phyloP scores from a whole-genome alignment of 371 early-diverging fungal species.

The Thermomucor indicae-seudaticae region DNA sequence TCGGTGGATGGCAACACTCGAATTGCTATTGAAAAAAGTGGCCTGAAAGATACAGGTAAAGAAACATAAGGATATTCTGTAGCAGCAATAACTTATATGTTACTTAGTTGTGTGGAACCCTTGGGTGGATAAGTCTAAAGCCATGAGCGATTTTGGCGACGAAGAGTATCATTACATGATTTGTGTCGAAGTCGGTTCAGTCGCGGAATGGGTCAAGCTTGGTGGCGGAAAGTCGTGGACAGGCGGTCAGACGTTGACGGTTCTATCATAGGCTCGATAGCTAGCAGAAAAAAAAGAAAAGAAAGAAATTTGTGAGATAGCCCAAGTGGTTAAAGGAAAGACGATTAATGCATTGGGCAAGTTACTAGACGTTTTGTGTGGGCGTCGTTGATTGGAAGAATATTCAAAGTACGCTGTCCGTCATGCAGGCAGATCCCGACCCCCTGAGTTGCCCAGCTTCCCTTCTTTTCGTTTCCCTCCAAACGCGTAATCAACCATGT shows the following conservation, averaged over 20 bases:
- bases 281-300: too few relatives aligned
- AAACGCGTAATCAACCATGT: too few relatives aligned
- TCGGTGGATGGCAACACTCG: slow-evolving; percentile 38
- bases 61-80: not conserved
- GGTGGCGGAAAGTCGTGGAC: slow-evolving; percentile 64
- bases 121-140: slow-evolving; percentile 85
- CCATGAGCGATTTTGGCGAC: slow-evolving; percentile 88
- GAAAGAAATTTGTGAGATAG: too few relatives aligned
- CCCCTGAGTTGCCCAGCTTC: too few relatives aligned
- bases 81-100: not conserved
- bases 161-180: slow-evolving; percentile 80
- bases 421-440: too few relatives aligned
- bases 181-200: slow-evolving; percentile 88
- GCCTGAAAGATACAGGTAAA: slow-evolving; percentile 70
- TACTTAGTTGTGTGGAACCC: slow-evolving; percentile 93
- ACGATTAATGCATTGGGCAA: too few relatives aligned
- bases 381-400: too few relatives aligned
- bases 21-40: slow-evolving; percentile 47
- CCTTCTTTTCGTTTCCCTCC: too few relatives aligned
- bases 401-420: too few relatives aligned
- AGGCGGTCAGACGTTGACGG: slow-evolving; percentile 71
- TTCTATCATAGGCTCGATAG: too few relatives aligned
- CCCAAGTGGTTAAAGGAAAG: too few relatives aligned
- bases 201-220: slow-evolving; percentile 68
- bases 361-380: too few relatives aligned